Percentiles rank a stretch among this genome's conserved stretches.
Evolutionary conservation across 306 rosid species (phyloP).

Genomic region (Prunus mume): DNA sequence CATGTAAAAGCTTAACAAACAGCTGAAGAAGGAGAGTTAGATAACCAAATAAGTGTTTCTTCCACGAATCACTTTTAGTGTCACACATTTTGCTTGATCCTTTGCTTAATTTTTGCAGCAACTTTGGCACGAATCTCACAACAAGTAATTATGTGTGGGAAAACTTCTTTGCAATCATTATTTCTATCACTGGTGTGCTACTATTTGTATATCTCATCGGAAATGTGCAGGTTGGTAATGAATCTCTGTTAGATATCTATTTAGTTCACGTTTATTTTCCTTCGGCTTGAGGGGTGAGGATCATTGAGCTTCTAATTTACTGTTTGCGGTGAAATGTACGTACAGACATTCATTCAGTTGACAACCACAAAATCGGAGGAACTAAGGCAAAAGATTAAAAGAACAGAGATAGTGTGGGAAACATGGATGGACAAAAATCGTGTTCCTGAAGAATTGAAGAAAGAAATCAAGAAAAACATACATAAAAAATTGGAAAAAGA

Average conservation of each 20-base stretch:
- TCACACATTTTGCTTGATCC: too few species aligned
- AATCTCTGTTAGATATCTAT: too few species aligned
- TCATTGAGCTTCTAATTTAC: too few species aligned
- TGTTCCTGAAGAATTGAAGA: conserved; percentile 9
- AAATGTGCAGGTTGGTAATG: conserved; percentile 20
- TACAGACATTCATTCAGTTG: conserved; percentile 69
- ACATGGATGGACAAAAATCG: conserved; percentile 14
- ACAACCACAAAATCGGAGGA: conserved; percentile 66
- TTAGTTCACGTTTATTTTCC: too few species aligned
- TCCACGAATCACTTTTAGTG: too few species aligned
- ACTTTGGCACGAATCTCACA: conserved; percentile 29
- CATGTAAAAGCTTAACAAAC: neutral
- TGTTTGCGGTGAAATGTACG: too few species aligned
- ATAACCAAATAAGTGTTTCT: too few species aligned
- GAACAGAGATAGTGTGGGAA: conserved; percentile 16
- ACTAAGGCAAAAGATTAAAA: conserved; percentile 41
- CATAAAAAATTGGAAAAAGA: conserved; percentile 5
- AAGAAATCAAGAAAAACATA: conserved; percentile 4
- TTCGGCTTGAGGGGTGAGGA: too few species aligned
- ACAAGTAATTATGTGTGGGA: conserved; percentile 26
- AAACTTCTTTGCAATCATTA: conserved; percentile 20
- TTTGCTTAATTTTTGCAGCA: neutral
- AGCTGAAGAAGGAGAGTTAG: too few species aligned
- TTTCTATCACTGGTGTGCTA: conserved; percentile 28
- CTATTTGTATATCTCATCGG: conserved; percentile 22